Evolutionary conservation across 106 monocot species (phyloP).

Genomic region (Triglochin maritima): DNA sequence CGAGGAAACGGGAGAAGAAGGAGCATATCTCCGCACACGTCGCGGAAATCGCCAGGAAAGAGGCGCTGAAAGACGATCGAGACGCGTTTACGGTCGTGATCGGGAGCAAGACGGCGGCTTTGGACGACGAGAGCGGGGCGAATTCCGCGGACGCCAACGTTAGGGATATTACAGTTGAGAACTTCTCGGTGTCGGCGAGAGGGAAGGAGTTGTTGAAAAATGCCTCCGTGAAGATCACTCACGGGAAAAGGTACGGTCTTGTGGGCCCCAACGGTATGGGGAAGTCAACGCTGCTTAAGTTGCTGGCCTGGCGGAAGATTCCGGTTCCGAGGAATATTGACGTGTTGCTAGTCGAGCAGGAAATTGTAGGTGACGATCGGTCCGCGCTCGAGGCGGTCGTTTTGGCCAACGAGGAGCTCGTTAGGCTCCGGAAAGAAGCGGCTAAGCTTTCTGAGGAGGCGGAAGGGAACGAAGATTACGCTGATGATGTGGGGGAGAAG

Average conservation of each 20-base stretch:
- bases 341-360: conserved; percentile 67
- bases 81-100: conserved; percentile 67
- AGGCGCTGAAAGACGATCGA: conserved; percentile 51
- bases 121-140: conserved; percentile 18
- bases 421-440: conserved; percentile 32
- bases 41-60: conserved; percentile 34
- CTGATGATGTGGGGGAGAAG: conserved; percentile 40
- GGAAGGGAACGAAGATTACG: conserved; percentile 8
- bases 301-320: conserved; percentile 62
- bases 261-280: conserved; percentile 75
- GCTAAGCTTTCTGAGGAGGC: conserved; percentile 8
- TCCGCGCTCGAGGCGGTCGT: conserved; percentile 52
- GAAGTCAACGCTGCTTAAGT: conserved; percentile 61
- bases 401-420: conserved; percentile 55
- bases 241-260: conserved; percentile 60
- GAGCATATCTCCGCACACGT: conserved; percentile 27
- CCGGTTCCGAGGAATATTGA: conserved; percentile 65
- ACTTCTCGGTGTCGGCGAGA: conserved; percentile 64
- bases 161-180: conserved; percentile 46
- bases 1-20: conserved; percentile 68
- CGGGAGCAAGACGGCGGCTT: conserved; percentile 20
- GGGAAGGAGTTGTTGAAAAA: conserved; percentile 74
- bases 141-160: conserved; percentile 47
- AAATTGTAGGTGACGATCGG: conserved; percentile 50
- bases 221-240: conserved; percentile 53